These are phyloP conservation scores for Discostella stelligera DNA, from an alignment of 352 stramenopile genomes.

Conservation along the genomic window DNA sequence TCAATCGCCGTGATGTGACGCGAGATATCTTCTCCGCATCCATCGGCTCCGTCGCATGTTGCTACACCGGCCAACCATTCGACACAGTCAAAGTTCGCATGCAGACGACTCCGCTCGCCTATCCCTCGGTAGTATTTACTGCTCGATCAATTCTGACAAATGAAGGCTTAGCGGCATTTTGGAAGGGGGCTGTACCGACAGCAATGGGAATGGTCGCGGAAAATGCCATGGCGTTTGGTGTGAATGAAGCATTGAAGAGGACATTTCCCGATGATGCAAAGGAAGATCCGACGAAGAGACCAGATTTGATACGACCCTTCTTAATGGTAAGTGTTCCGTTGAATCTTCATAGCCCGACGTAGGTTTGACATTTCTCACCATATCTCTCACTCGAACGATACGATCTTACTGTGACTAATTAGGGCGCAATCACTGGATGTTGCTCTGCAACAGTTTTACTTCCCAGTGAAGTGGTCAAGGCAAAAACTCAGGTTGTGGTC, in stretches of 20 bases:
- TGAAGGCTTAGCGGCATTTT: slow-evolving; percentile 76
- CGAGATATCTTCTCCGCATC: slow-evolving; percentile 74
- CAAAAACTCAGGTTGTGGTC: slow-evolving; percentile 77
- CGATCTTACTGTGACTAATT: not conserved
- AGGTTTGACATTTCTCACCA: no score
- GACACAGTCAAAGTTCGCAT: slow-evolving; percentile 81
- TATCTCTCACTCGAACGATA: not conserved
- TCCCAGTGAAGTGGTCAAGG: slow-evolving; percentile 78
- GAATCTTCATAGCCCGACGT: no score
- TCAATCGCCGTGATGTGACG: slow-evolving; percentile 58
- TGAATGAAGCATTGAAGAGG: slow-evolving; percentile 86
- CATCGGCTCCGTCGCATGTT: slow-evolving; percentile 72
- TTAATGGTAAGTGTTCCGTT: slow-evolving; percentile 56
- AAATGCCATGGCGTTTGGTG: slow-evolving; percentile 86
- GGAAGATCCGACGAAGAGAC: slow-evolving; percentile 43
- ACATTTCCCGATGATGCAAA: slow-evolving; percentile 73
- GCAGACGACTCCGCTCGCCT: slow-evolving; percentile 68
- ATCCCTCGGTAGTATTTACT: slow-evolving; percentile 48
- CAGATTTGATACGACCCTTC: slow-evolving; percentile 73
- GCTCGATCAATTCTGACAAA: slow-evolving; percentile 57
- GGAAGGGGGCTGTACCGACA: slow-evolving; percentile 84
- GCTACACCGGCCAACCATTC: slow-evolving; percentile 76
- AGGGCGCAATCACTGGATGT: slow-evolving; percentile 72
- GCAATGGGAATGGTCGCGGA: slow-evolving; percentile 82
- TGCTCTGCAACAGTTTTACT: slow-evolving; percentile 72